These are phyloP conservation scores for Xylariaceae sp. DNA, from an alignment of 2,329 filamentous ascomycete genomes.

Conservation along the genomic window DNA sequence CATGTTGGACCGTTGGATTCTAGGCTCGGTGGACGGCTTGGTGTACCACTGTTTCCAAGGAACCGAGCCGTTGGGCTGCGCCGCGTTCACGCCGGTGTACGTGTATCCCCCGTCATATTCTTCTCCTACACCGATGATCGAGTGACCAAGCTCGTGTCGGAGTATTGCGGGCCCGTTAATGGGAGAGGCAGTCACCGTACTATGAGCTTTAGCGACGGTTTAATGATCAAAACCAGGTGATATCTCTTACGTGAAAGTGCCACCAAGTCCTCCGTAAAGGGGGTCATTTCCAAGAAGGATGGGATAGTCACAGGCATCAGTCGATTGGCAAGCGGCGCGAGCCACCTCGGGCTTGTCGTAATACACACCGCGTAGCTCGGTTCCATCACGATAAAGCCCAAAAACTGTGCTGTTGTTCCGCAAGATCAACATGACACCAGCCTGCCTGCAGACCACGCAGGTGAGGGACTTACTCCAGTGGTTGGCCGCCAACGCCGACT, in stretches of 20 bases:
- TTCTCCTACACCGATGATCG: conserved; percentile 32
- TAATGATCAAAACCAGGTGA: not conserved
- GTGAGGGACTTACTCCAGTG: conserved; percentile 29
- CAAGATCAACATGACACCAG: too few species aligned
- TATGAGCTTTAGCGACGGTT: too few species aligned
- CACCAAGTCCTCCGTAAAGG: conserved; percentile 30
- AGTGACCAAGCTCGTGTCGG: conserved; percentile 33
- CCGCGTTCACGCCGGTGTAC: conserved; percentile 30
- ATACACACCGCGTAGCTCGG: conserved; percentile 33
- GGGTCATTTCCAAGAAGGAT: conserved; percentile 33
- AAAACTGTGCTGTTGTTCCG: conserved; percentile 31
- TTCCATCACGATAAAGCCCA: conserved; percentile 31
- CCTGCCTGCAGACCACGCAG: too few species aligned
- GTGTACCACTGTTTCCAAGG: conserved; percentile 32
- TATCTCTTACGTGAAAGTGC: conserved; percentile 28
- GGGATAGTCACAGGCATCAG: conserved; percentile 31
- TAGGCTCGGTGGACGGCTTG: conserved; percentile 23
- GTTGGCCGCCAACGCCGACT: conserved; percentile 27
- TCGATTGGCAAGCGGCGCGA: conserved; percentile 30
- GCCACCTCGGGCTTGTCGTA: conserved; percentile 32
- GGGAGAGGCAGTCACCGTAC: conserved; percentile 29
- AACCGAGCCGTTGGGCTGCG: conserved; percentile 17
- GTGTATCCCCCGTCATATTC: conserved; percentile 30
- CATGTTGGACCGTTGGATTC: conserved; percentile 30
- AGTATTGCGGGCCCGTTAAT: conserved; percentile 29